Evolutionary conservation across 2,329 filamentous ascomycete genomes (phyloP).

Genomic region (Stemphylium vesicarium): DNA sequence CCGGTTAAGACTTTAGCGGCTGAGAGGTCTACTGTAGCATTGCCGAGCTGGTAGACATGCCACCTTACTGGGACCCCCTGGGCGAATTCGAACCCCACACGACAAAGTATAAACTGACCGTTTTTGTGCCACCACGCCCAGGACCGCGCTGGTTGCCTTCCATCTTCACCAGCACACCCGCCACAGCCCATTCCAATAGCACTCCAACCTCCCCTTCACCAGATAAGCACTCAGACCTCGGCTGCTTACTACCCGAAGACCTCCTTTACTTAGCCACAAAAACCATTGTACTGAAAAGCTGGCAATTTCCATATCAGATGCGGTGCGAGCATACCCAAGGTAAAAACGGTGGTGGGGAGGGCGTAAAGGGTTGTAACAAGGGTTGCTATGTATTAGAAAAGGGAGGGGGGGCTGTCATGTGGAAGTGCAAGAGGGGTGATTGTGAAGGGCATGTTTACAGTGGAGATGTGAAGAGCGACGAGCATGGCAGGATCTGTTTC

Average conservation of each 20-base stretch:
- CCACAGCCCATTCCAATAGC: background rate
- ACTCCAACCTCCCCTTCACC: conserved; percentile 16
- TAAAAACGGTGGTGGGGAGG: background rate
- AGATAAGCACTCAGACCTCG: conserved; percentile 16
- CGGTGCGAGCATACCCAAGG: conserved; percentile 31
- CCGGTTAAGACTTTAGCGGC: background rate
- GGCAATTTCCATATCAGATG: conserved; percentile 23
- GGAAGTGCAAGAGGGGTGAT: conserved; percentile 23
- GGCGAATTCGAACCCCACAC: conserved; percentile 27
- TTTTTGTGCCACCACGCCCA: conserved; percentile 26
- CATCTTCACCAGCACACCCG: conserved; percentile 20
- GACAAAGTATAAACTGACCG: conserved; percentile 32
- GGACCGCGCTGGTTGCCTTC: conserved; percentile 23
- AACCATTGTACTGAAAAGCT: conserved; percentile 15
- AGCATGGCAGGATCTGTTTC: conserved; percentile 30
- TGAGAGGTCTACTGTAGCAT: background rate
- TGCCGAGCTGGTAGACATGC: background rate
- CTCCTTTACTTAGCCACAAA: conserved; percentile 25
- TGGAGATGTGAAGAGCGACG: conserved; percentile 20
- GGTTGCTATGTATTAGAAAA: conserved; percentile 41
- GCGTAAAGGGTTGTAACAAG: conserved; percentile 13
- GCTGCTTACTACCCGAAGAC: conserved; percentile 20
- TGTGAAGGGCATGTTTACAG: conserved; percentile 40
- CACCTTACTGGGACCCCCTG: conserved; percentile 25
- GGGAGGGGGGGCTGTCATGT: conserved; percentile 20